phyloP scores from a whole-genome alignment of 2,329 filamentous ascomycete genomes.

The Hymenoscyphus repandus region DNA sequence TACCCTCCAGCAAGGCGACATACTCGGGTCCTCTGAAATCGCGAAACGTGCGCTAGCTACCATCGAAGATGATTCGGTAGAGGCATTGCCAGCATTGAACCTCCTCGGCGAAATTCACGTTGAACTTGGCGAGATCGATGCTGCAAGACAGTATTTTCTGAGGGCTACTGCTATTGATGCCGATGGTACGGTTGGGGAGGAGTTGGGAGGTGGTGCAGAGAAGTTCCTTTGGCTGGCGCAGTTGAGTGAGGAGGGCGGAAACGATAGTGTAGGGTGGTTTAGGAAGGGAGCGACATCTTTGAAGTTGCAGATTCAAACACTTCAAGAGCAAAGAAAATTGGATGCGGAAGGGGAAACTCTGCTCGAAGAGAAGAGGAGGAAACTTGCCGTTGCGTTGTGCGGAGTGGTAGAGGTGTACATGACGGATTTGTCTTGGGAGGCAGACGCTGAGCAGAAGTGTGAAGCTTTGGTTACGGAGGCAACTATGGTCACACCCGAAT shows the following conservation, averaged over 20 bases:
- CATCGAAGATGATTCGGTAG: constrained; percentile 21
- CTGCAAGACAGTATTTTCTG: constrained; percentile 67
- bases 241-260: constrained; percentile 66
- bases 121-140: constrained; percentile 60
- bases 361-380: constrained; percentile 68
- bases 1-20: constrained; percentile 30
- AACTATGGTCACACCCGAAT: constrained; percentile 73
- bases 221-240: constrained; percentile 96
- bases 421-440: constrained; percentile 93
- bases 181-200: constrained; percentile 65
- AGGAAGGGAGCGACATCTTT: constrained; percentile 68
- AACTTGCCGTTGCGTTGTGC: constrained; percentile 87
- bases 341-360: constrained; percentile 35
- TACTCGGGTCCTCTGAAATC: constrained; percentile 24
- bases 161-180: constrained; percentile 71
- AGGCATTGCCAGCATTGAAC: constrained; percentile 30
- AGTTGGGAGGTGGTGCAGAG: constrained; percentile 76
- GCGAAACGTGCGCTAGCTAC: constrained; percentile 27
- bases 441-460: constrained; percentile 82
- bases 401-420: constrained; percentile 96
- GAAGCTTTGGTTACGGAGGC: constrained; percentile 88
- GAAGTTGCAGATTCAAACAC: constrained; percentile 61
- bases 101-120: constrained; percentile 34
- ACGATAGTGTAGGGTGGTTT: constrained; percentile 62
- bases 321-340: constrained; percentile 48